A percentile compares a stretch with the other conserved stretches of the same genome.
Evolutionary conservation across 2,329 filamentous ascomycete species (phyloP).

Genomic region (Fusarium camptoceras): DNA sequence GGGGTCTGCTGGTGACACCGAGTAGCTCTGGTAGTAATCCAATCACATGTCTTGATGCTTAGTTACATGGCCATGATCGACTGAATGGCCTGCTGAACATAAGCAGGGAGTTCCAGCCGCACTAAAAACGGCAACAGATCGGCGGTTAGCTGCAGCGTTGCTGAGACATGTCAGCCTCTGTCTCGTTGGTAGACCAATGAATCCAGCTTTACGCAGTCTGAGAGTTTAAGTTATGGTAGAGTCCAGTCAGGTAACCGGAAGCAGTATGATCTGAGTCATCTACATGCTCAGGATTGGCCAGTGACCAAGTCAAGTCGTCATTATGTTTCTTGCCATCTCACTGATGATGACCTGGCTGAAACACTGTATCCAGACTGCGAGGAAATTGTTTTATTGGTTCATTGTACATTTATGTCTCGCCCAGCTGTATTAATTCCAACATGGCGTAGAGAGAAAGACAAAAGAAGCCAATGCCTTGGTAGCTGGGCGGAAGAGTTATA

Average conservation of each 20-base stretch:
- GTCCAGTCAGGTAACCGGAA: background rate
- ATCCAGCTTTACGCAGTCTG: fast-evolving
- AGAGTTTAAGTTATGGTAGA: no score
- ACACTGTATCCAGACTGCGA: fast-evolving
- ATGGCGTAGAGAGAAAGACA: background rate
- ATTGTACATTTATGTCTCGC: background rate
- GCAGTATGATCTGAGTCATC: background rate
- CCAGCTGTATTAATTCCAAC: fast-evolving
- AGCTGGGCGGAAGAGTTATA: background rate
- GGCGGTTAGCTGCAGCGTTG: background rate
- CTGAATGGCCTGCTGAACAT: background rate
- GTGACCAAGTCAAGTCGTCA: background rate
- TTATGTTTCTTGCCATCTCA: background rate
- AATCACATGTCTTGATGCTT: no score
- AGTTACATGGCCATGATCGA: background rate
- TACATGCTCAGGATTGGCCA: background rate
- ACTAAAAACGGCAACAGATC: fast-evolving
- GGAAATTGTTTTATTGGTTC: background rate
- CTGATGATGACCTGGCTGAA: no score
- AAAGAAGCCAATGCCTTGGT: background rate
- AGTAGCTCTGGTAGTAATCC: fast-evolving
- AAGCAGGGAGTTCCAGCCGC: background rate
- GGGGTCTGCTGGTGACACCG: no score
- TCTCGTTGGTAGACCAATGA: background rate
- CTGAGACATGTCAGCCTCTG: background rate